Conservation (phyloP, 768 basidiomycete genomes). For the Boletus sp. region DNA sequence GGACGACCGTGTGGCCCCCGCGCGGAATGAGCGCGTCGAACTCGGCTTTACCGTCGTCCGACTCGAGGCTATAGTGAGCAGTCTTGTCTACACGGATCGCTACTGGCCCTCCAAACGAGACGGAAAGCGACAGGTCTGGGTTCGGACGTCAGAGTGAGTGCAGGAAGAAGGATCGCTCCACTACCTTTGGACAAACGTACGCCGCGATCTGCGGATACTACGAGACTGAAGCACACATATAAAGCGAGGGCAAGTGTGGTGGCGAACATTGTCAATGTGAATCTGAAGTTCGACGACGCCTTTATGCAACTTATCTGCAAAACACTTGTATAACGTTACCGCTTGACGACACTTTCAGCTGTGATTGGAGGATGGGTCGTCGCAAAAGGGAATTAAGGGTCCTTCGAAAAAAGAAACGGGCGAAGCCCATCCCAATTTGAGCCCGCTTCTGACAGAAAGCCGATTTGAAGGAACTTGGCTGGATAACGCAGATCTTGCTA, state of each 20-base stretch:
- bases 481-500: not conserved
- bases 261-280: not conserved
- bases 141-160: not conserved
- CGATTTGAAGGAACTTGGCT: not conserved
- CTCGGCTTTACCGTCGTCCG: conserved; percentile 13
- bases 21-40: conserved; percentile 14
- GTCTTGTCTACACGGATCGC: conserved; percentile 13
- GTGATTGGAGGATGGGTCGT: too few species aligned
- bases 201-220: not conserved
- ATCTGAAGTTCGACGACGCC: not conserved
- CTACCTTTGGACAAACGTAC: conserved; percentile 6
- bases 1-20: conserved; percentile 7
- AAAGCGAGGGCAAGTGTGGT: not conserved
- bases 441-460: too few species aligned
- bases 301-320: too few species aligned
- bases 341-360: too few species aligned
- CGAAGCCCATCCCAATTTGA: too few species aligned
- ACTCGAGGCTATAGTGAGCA: conserved; percentile 9
- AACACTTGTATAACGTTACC: too few species aligned
- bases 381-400: too few species aligned
- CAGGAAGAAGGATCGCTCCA: not conserved
- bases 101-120: conserved; percentile 10
- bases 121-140: conserved; percentile 11
- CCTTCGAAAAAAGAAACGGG: too few species aligned
- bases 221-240: not conserved